Conservation (phyloP, 345 rosid genomes). For the Excoecaria agallocha region DNA sequence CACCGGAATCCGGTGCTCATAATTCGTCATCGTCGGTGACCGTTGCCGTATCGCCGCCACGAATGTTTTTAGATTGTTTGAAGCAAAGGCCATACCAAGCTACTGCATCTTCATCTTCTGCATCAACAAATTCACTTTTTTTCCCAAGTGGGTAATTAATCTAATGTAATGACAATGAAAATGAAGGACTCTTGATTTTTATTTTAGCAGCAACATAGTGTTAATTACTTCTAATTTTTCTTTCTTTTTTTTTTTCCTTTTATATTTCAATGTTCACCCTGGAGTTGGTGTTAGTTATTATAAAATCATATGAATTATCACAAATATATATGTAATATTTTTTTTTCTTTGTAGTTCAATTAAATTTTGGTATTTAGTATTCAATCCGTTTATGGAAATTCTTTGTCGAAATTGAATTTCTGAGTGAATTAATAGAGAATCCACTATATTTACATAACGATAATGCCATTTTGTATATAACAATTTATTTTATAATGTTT, state of each 20-base stretch:
- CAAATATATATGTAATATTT: neutral
- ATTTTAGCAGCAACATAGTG: conserved; percentile 15
- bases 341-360: neutral
- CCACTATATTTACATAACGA: no score
- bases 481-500: no score
- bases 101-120: conserved; percentile 48
- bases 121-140: conserved; percentile 67
- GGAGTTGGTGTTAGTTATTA: conserved; percentile 13
- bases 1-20: conserved; percentile 55
- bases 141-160: conserved; percentile 51
- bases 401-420: no score
- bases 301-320: neutral
- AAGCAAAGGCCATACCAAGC: conserved; percentile 55
- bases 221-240: neutral
- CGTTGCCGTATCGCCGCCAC: conserved; percentile 57
- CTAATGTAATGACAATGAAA: neutral
- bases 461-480: no score
- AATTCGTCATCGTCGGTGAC: conserved; percentile 56
- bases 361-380: no score
- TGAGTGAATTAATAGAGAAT: no score
- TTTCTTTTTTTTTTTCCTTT: no score
- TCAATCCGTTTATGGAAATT: no score
- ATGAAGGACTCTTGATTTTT: neutral
- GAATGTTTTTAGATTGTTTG: conserved; percentile 79
- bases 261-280: neutral